These are phyloP conservation scores for Nakaseomyces sp. DNA, from an alignment of 1,139 yeast genomes.

Conservation along the genomic window DNA sequence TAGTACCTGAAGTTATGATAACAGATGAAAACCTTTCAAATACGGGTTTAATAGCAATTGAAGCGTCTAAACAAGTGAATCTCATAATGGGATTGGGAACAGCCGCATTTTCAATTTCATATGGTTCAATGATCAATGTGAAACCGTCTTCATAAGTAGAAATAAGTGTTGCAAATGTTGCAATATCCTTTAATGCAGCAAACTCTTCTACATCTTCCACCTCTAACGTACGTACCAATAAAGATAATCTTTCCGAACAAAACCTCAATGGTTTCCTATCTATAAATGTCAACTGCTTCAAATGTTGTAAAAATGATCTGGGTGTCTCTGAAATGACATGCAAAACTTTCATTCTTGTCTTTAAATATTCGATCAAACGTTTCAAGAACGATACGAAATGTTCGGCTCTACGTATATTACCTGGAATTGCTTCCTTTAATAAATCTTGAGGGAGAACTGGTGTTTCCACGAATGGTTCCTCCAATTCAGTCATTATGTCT, in stretches of 20 bases:
- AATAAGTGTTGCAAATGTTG: slow-evolving; percentile 91
- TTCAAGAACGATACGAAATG: slow-evolving; percentile 90
- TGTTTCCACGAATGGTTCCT: slow-evolving; percentile 76
- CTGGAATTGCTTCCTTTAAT: slow-evolving; percentile 89
- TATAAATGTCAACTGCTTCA: slow-evolving; percentile 86
- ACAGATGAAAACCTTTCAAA: slow-evolving; percentile 92
- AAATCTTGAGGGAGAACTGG: slow-evolving; percentile 83
- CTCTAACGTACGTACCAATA: slow-evolving; percentile 82
- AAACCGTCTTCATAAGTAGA: slow-evolving; percentile 94
- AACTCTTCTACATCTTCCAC: slow-evolving; percentile 84
- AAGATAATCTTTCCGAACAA: slow-evolving; percentile 83
- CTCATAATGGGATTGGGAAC: slow-evolving; percentile 97
- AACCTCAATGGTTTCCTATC: slow-evolving; percentile 85
- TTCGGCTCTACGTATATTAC: slow-evolving; percentile 92
- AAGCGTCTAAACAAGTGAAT: slow-evolving; percentile 92
- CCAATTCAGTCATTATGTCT: slow-evolving; percentile 34
- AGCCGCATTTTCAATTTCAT: slow-evolving; percentile 92
- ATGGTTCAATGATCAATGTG: slow-evolving; percentile 85
- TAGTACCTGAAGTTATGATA: slow-evolving; percentile 93
- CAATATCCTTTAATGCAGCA: slow-evolving; percentile 87
- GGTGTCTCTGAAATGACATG: slow-evolving; percentile 98
- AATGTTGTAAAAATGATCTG: slow-evolving; percentile 78
- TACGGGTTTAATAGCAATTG: slow-evolving; percentile 94
- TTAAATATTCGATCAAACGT: slow-evolving; percentile 85
- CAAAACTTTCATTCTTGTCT: slow-evolving; percentile 93